These are phyloP conservation scores for Pleoardoris graminearum DNA, from an alignment of 2,329 filamentous ascomycete genomes.

Conservation along the genomic window DNA sequence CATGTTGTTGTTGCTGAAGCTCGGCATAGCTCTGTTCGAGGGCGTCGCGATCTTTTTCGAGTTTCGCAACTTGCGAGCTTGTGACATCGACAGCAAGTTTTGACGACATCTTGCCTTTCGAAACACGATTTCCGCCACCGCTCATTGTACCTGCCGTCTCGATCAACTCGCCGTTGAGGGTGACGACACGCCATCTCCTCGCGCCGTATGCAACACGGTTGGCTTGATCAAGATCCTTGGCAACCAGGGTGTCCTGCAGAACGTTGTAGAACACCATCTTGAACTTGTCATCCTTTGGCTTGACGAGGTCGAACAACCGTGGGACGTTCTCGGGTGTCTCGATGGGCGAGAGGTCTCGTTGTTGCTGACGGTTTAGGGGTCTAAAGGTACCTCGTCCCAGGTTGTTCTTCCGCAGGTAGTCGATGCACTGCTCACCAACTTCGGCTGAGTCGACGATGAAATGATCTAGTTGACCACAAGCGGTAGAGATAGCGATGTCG, in stretches of 20 bases:
- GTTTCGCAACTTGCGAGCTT: slow-evolving; percentile 84
- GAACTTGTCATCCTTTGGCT: slow-evolving; percentile 84
- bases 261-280: slow-evolving; percentile 92
- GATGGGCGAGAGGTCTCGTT: slow-evolving; percentile 76
- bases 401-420: slow-evolving; percentile 96
- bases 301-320: slow-evolving; percentile 89
- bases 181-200: slow-evolving; percentile 93
- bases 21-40: slow-evolving; percentile 81
- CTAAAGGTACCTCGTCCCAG: slow-evolving; percentile 97
- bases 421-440: slow-evolving; percentile 95
- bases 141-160: slow-evolving; percentile 99
- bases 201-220: slow-evolving; percentile 96
- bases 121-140: slow-evolving; percentile 87
- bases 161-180: slow-evolving; percentile 90
- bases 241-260: slow-evolving; percentile 92
- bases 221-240: slow-evolving; percentile 89
- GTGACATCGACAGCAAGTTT: slow-evolving; percentile 86
- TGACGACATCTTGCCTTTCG: slow-evolving; percentile 93
- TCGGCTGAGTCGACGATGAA: slow-evolving; percentile 97
- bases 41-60: slow-evolving; percentile 83
- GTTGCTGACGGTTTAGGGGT: slow-evolving; percentile 82
- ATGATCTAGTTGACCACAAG: slow-evolving; percentile 87
- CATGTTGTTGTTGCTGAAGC: slow-evolving; percentile 81
- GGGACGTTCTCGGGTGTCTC: slow-evolving; percentile 91
- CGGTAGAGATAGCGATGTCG: slow-evolving; percentile 97